A percentile compares a stretch with the other conserved stretches of the same genome.
Conservation (phyloP, 257 asterid genomes). For the Prunella vulgaris region DNA sequence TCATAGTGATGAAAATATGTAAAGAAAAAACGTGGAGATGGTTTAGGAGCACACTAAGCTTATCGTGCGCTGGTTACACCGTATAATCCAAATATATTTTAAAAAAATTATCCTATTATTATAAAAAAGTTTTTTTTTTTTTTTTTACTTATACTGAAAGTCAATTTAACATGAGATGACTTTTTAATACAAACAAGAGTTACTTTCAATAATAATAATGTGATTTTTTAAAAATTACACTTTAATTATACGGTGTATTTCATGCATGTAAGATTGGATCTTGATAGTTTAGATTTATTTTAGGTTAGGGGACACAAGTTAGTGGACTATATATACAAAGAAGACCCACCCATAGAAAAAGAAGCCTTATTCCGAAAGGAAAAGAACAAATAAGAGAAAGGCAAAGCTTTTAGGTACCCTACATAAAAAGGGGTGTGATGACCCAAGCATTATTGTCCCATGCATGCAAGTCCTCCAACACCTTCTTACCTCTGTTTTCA, state of each 20-base stretch:
- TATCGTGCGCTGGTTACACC: too few relatives aligned
- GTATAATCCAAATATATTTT: too few relatives aligned
- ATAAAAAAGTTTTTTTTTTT: too few relatives aligned
- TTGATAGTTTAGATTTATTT: neutral
- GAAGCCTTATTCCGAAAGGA: neutral
- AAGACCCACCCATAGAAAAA: neutral
- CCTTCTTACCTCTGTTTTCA: constrained; percentile 9
- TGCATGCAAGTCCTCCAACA: neutral
- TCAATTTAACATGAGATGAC: too few relatives aligned
- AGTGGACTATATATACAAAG: constrained; percentile 30
- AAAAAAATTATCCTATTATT: too few relatives aligned
- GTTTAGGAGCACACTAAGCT: too few relatives aligned
- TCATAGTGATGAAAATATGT: neutral
- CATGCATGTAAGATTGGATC: too few relatives aligned
- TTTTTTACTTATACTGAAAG: too few relatives aligned
- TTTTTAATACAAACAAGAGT: too few relatives aligned
- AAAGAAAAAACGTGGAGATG: neutral
- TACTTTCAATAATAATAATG: too few relatives aligned
- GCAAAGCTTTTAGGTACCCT: constrained; percentile 15
- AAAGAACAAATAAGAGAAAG: neutral
- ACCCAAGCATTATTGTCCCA: constrained; percentile 22
- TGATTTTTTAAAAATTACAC: too few relatives aligned
- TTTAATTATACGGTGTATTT: too few relatives aligned
- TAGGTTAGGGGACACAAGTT: constrained; percentile 30
- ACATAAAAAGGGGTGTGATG: neutral